Percentiles rank a stretch among this genome's conserved stretches.
These are phyloP conservation scores for Lepiota subincarnata DNA, from an alignment of 768 basidiomycete genomes.

Conservation along the genomic window DNA sequence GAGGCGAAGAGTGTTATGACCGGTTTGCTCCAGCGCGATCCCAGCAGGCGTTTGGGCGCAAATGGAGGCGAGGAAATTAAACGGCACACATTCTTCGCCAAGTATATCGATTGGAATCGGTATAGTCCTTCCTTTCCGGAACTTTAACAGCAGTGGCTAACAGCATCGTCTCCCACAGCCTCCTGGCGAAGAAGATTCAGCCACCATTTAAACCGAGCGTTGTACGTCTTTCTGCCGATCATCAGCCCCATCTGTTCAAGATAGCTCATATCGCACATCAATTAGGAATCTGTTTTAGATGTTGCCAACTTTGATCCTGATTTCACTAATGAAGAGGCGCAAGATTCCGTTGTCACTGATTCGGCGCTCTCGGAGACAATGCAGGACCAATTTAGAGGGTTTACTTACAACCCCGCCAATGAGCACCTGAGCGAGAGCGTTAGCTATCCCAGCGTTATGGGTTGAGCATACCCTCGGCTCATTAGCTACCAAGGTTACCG, in stretches of 20 bases:
- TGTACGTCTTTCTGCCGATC: slow-evolving; percentile 40
- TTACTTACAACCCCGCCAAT: slow-evolving; percentile 84
- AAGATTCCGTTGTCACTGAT: slow-evolving; percentile 94
- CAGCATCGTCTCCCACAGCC: slow-evolving; percentile 29
- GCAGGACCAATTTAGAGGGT: slow-evolving; percentile 91
- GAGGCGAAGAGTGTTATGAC: slow-evolving; percentile 90
- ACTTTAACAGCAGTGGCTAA: neutral
- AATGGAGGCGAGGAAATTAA: slow-evolving; percentile 96
- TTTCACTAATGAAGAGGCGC: slow-evolving; percentile 92
- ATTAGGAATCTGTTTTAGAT: slow-evolving; percentile 85
- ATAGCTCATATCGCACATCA: neutral
- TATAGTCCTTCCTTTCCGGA: slow-evolving; percentile 26
- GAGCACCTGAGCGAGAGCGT: slow-evolving; percentile 84
- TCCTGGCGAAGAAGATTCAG: slow-evolving; percentile 92
- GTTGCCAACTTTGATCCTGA: slow-evolving; percentile 97
- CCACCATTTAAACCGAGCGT: slow-evolving; percentile 98
- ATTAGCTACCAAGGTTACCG: neutral
- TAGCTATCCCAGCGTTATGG: slow-evolving; percentile 51
- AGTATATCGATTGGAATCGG: slow-evolving; percentile 90
- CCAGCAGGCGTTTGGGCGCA: slow-evolving; percentile 79
- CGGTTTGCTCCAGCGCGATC: slow-evolving; percentile 86
- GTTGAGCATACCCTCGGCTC: neutral
- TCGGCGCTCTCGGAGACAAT: slow-evolving; percentile 92
- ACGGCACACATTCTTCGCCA: slow-evolving; percentile 90
- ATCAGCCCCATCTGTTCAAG: neutral